Base-by-base conservation (phyloP, 2,329 filamentous ascomycete species). In the Epichloe uncinata region DNA sequence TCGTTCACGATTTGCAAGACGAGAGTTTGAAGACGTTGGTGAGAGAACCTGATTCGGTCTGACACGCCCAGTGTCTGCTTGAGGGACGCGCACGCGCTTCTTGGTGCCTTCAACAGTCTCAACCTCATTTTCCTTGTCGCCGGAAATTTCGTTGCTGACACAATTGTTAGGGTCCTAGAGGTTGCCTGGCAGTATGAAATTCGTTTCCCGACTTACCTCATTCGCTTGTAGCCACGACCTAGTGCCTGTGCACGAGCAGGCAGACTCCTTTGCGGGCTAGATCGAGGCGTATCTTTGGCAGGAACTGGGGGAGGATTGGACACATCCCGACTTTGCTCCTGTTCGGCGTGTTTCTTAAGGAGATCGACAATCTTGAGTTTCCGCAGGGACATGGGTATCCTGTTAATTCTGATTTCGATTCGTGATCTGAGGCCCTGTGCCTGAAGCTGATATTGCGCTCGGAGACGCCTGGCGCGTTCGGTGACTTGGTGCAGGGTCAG, bases 391-490 rank as follows among this genome's bases (percentile, higher is more conserved):
- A 81, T 78, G 7, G 93, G 93, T 48, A 97, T 93, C 49, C 93
- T 83, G 63, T 96, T 95, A 65, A 97, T 78, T 68, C 93, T 86
- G 69, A 95, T 85, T 66, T 96, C 90, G 48, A 98, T 84, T 53
- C 91, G 84, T 53, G 88, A 83, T 53, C 85, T 80, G 38, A 97
- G 76, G 54, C 86, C 86, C 65, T 91, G 85, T 20, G 89, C 86
- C 66, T 95, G 90, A 9, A 94, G 77, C 52, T 85, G 84, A 70
- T 94, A 95, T 64, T 95, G 89, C 6, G 90, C 85, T 59, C 90
- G 81, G 53, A 97, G 74, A 66, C 91, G 89, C 58, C 91, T 81
- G 54, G 87, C 87, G 63, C 90, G 81, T 69, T 94, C 86, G 16
- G 87, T 89, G 57, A 95, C 89, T 95, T 57, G 35, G 48, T 45